Evolutionary conservation across 2,329 filamentous ascomycete genomes (phyloP).

Genomic region (Penicillium sp.): DNA sequence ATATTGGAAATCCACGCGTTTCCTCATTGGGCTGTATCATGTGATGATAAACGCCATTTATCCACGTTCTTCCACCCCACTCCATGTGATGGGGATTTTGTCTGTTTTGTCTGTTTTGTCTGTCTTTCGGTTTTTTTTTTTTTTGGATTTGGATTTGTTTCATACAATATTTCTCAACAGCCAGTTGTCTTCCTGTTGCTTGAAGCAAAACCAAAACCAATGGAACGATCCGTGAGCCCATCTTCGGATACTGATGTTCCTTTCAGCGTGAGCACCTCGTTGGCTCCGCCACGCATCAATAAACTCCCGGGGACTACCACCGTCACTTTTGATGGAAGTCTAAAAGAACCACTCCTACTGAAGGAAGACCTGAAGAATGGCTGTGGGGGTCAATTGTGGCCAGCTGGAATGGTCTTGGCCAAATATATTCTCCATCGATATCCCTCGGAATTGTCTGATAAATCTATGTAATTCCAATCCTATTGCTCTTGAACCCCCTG

Average conservation of each 20-base stretch:
- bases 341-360: conserved; percentile 68
- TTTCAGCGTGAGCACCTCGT: conserved; percentile 53
- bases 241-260: conserved; percentile 28
- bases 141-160: not conserved
- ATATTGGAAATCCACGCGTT: not conserved
- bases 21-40: not conserved
- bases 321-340: conserved; percentile 70
- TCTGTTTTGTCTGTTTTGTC: not conserved
- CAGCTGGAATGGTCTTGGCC: conserved; percentile 83
- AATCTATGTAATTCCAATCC: conserved; percentile 64
- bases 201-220: conserved; percentile 2
- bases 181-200: not conserved
- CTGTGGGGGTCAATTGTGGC: conserved; percentile 93
- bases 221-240: conserved; percentile 19
- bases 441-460: conserved; percentile 59
- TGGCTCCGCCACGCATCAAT: conserved; percentile 55
- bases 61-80: not conserved
- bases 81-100: not conserved
- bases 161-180: too few species aligned
- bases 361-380: conserved; percentile 84
- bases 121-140: not conserved
- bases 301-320: conserved; percentile 54
- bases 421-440: conserved; percentile 82
- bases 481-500: not conserved
- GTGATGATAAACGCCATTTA: not conserved